These are phyloP conservation scores for Ceratocystis ficicola DNA, from an alignment of 2,329 filamentous ascomycete genomes.

Conservation along the genomic window DNA sequence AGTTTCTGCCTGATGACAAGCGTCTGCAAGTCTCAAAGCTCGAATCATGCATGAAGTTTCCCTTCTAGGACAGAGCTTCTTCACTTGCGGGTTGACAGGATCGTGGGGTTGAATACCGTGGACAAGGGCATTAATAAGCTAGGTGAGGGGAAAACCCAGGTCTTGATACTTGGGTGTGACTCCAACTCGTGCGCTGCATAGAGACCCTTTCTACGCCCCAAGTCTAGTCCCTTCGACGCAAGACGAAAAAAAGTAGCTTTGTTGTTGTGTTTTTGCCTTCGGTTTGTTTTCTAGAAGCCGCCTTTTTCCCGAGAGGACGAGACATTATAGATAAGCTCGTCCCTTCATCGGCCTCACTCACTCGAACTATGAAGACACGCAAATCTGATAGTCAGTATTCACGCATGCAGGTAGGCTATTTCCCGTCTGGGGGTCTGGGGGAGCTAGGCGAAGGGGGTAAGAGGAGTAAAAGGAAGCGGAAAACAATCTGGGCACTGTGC, in stretches of 20 bases:
- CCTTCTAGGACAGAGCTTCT: slow-evolving; percentile 3
- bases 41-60: background rate
- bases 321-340: background rate
- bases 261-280: background rate
- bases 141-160: background rate
- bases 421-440: background rate
- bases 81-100: background rate
- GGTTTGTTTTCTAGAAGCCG: background rate
- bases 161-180: background rate
- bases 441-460: background rate
- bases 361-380: background rate
- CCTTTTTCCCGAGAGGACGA: background rate
- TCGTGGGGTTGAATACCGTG: background rate
- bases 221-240: background rate
- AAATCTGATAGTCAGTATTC: background rate
- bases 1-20: slow-evolving; percentile 2
- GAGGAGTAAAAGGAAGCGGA: background rate
- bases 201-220: background rate
- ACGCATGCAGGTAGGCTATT: background rate
- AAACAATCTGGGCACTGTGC: background rate
- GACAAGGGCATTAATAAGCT: background rate
- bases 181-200: background rate
- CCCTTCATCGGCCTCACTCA: background rate
- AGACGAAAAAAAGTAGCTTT: background rate
- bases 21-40: background rate